Conservation (phyloP, 2,329 filamentous ascomycete species). For the Aspergillus persii region DNA sequence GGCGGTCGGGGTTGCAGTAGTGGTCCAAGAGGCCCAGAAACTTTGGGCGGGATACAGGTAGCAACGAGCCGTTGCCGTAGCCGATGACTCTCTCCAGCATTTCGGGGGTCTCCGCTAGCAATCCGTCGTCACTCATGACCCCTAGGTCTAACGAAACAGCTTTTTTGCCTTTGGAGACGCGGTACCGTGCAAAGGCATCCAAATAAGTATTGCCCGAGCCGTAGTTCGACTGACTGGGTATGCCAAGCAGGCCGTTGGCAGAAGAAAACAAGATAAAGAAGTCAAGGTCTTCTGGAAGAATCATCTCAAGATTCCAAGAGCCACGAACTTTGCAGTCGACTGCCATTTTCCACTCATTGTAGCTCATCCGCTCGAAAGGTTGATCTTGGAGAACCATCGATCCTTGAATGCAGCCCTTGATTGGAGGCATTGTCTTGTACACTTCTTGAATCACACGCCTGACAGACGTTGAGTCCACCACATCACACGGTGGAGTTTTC, state of each 20-base stretch:
- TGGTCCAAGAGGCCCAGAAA: neutral
- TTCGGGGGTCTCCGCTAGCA: constrained; percentile 8
- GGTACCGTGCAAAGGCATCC: constrained; percentile 24
- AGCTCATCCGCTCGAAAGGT: constrained; percentile 37
- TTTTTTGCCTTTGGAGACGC: constrained; percentile 11
- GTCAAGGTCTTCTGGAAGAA: constrained; percentile 29
- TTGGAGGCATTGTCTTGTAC: constrained; percentile 18
- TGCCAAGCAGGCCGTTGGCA: constrained; percentile 34
- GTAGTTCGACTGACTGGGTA: constrained; percentile 36
- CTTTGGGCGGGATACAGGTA: neutral
- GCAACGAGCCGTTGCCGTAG: neutral
- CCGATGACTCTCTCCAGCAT: neutral
- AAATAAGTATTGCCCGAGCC: constrained; percentile 41
- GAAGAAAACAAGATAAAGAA: constrained; percentile 48
- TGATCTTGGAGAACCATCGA: constrained; percentile 29
- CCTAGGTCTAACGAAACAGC: constrained; percentile 17
- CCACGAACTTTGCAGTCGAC: constrained; percentile 34
- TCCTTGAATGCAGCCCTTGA: constrained; percentile 28
- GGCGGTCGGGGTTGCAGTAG: neutral
- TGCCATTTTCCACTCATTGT: constrained; percentile 26
- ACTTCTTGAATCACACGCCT: neutral
- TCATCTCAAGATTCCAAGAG: constrained; percentile 18
- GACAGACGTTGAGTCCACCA: constrained; percentile 27
- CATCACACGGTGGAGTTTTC: constrained; percentile 23
- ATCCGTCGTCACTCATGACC: neutral